These are phyloP conservation scores for Tricharina praecox DNA, from an alignment of 495 filamentous ascomycete genomes.

Conservation along the genomic window DNA sequence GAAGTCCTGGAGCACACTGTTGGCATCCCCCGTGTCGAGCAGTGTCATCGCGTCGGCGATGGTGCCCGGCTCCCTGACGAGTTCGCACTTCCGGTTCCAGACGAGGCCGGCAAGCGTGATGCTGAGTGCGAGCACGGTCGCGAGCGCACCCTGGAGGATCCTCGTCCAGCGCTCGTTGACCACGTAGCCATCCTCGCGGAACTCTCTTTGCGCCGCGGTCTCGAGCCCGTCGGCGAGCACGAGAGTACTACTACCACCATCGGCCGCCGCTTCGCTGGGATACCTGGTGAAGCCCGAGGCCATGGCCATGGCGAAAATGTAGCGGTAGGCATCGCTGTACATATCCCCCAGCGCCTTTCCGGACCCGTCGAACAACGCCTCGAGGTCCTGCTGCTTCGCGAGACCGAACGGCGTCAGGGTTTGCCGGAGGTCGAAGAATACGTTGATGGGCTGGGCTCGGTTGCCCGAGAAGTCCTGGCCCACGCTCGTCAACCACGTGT, in stretches of 20 bases:
- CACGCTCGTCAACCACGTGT: no score
- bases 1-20: not conserved
- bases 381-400: not conserved
- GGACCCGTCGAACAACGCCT: not conserved
- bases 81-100: slow-evolving; percentile 5
- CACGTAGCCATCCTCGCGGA: not conserved
- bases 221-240: no score
- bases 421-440: not conserved
- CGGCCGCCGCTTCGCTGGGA: not conserved
- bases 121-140: slow-evolving; percentile 1
- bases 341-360: not conserved
- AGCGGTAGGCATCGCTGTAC: not conserved
- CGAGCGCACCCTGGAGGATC: not conserved
- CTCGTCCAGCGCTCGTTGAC: not conserved
- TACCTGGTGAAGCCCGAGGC: not conserved
- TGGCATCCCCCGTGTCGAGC: not conserved
- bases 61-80: slow-evolving; percentile 5
- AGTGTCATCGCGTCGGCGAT: not conserved
- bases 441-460: not conserved
- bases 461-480: no score
- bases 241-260: no score
- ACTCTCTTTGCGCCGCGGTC: not conserved
- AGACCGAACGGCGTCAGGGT: not conserved
- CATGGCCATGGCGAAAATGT: not conserved
- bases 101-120: not conserved